Evolutionary conservation across 495 filamentous ascomycete genomes (phyloP).

Genomic region (Penicillium nucicola): DNA sequence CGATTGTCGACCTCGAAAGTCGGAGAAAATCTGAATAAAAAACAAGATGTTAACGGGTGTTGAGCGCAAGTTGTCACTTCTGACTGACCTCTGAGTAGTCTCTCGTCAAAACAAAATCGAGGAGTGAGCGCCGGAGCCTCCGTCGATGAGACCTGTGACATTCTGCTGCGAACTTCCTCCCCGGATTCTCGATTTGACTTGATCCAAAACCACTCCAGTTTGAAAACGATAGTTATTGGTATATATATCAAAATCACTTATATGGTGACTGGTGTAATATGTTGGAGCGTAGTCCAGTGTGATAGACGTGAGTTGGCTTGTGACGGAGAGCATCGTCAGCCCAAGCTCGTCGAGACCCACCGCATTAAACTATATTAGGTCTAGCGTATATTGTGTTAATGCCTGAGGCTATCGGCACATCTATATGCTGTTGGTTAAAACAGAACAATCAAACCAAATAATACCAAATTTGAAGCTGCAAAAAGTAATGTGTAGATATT

Average conservation of each 20-base stretch:
- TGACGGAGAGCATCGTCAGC: no score
- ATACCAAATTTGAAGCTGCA: no score
- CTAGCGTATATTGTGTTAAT: no score
- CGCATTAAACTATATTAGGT: no score
- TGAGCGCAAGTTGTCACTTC: background rate
- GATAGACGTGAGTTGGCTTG: no score
- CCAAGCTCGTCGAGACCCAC: no score
- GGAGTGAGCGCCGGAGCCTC: slow-evolving; percentile 68
- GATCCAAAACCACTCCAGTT: slow-evolving; percentile 46
- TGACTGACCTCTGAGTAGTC: slow-evolving; percentile 70
- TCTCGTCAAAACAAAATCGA: slow-evolving; percentile 91
- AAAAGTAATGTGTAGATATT: no score
- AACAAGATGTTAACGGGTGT: slow-evolving; percentile 6
- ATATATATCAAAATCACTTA: no score
- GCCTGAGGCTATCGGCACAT: no score
- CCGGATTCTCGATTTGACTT: slow-evolving; percentile 19
- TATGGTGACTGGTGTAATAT: background rate
- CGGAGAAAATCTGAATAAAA: slow-evolving; percentile 78
- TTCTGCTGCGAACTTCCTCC: slow-evolving; percentile 31
- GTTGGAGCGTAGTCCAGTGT: no score
- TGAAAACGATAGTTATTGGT: slow-evolving; percentile 13
- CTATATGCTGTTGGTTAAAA: no score
- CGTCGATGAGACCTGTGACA: slow-evolving; percentile 57
- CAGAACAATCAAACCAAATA: no score
- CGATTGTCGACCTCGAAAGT: slow-evolving; percentile 77